Conservation (phyloP, 345 rosid genomes). For the Eucalyptus sideroxylon region DNA sequence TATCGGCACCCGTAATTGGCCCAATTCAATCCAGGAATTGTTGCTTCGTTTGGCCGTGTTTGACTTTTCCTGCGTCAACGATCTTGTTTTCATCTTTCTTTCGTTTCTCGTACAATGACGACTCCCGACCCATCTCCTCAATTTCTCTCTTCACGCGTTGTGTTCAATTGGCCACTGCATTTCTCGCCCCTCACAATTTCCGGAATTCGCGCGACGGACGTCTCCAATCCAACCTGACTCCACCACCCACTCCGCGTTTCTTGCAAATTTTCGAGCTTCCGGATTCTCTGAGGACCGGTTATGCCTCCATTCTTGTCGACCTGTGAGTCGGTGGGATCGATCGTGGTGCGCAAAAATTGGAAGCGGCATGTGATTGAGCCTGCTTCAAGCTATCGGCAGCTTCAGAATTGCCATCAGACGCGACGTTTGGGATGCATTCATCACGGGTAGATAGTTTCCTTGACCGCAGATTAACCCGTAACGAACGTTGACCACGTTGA, state of each 20-base stretch:
- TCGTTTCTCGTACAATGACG: background rate
- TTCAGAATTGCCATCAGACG: slow-evolving; percentile 8
- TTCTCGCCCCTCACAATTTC: too few species aligned
- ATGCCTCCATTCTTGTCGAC: slow-evolving; percentile 55
- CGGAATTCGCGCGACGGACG: too few species aligned
- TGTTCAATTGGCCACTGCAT: background rate
- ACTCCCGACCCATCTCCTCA: background rate
- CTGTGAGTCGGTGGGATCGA: slow-evolving; percentile 25
- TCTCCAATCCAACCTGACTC: too few species aligned
- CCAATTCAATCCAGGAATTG: background rate
- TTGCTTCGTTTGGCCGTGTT: background rate
- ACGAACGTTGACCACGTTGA: too few species aligned
- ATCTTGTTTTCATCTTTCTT: background rate
- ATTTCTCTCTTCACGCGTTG: background rate
- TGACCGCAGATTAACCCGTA: too few species aligned
- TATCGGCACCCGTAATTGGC: background rate
- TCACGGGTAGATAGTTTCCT: too few species aligned
- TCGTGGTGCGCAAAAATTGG: slow-evolving; percentile 21
- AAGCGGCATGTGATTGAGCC: slow-evolving; percentile 9
- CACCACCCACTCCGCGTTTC: too few species aligned
- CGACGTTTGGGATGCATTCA: slow-evolving; percentile 23
- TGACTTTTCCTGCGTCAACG: background rate
- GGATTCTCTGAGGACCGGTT: background rate
- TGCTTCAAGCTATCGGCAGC: background rate
- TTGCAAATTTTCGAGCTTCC: background rate